Evolutionary conservation across 768 basidiomycete genomes (phyloP).

Genomic region (Tulasnella sp.): DNA sequence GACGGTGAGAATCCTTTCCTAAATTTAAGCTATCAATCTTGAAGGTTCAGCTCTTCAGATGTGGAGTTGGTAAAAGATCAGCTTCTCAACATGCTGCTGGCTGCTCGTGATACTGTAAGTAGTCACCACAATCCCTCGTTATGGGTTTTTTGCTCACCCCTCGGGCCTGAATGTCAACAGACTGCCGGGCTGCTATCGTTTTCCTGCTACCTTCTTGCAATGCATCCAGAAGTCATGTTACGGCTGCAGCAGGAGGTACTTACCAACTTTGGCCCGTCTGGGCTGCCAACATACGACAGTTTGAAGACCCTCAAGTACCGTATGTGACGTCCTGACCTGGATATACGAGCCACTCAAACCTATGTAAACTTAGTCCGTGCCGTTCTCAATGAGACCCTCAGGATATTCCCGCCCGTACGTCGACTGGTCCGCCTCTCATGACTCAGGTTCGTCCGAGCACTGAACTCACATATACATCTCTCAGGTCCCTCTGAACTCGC

Average conservation of each 20-base stretch:
- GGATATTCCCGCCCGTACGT: constrained; percentile 28
- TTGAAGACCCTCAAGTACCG: constrained; percentile 6
- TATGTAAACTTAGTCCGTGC: constrained; percentile 24
- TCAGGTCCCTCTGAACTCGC: constrained; percentile 9
- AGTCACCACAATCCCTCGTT: not conserved
- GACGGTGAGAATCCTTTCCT: not conserved
- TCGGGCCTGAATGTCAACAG: not conserved
- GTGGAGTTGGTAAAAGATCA: constrained; percentile 5
- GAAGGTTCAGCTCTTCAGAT: not conserved
- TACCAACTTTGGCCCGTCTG: constrained; percentile 2
- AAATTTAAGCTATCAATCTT: too few species aligned
- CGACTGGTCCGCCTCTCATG: not conserved
- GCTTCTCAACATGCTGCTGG: constrained; percentile 18
- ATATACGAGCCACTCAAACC: not conserved
- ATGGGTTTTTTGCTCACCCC: not conserved
- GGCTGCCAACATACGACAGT: constrained; percentile 6
- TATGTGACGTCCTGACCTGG: constrained; percentile 12
- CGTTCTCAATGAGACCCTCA: constrained; percentile 28
- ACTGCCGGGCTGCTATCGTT: constrained; percentile 15
- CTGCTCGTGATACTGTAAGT: constrained; percentile 16
- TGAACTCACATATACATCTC: not conserved
- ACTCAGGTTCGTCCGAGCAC: not conserved
- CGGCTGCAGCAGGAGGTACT: constrained; percentile 21
- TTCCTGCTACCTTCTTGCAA: constrained; percentile 11
- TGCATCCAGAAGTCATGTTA: constrained; percentile 12